Evolutionary conservation across 2,329 filamentous ascomycete genomes (phyloP).

Genomic region (Davidsoniella eucalypti): DNA sequence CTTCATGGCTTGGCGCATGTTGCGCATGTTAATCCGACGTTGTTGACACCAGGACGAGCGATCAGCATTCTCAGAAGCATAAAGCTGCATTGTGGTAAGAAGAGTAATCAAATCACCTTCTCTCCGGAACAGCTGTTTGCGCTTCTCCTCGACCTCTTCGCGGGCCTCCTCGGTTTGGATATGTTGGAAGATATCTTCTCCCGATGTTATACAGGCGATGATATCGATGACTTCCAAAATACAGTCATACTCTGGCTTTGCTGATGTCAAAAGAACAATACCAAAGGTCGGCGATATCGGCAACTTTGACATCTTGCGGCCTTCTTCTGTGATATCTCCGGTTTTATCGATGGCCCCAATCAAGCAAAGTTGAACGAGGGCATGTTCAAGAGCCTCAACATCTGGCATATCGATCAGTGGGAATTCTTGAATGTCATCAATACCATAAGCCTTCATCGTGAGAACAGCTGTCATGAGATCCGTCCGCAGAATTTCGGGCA

Average conservation of each 20-base stretch:
- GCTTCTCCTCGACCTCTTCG: constrained; percentile 35
- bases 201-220: constrained; percentile 45
- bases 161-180: constrained; percentile 39
- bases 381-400: constrained; percentile 62
- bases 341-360: constrained; percentile 59
- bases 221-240: constrained; percentile 75
- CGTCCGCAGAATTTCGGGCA: constrained; percentile 79
- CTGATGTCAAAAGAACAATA: constrained; percentile 67
- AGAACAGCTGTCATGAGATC: constrained; percentile 75
- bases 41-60: constrained; percentile 41
- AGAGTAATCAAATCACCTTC: constrained; percentile 51
- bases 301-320: constrained; percentile 62
- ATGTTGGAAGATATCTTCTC: constrained; percentile 46
- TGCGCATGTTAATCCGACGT: constrained; percentile 39
- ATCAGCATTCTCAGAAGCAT: constrained; percentile 38
- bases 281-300: constrained; percentile 70
- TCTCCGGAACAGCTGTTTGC: constrained; percentile 41
- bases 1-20: constrained; percentile 45
- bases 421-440: constrained; percentile 66
- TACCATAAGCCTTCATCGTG: constrained; percentile 83
- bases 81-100: constrained; percentile 45
- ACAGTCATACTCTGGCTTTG: constrained; percentile 52
- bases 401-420: constrained; percentile 73
- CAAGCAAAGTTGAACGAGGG: constrained; percentile 61
- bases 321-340: constrained; percentile 57